Evolutionary conservation across 2,329 filamentous ascomycete genomes (phyloP).

Genomic region (Talaromyces sp.): DNA sequence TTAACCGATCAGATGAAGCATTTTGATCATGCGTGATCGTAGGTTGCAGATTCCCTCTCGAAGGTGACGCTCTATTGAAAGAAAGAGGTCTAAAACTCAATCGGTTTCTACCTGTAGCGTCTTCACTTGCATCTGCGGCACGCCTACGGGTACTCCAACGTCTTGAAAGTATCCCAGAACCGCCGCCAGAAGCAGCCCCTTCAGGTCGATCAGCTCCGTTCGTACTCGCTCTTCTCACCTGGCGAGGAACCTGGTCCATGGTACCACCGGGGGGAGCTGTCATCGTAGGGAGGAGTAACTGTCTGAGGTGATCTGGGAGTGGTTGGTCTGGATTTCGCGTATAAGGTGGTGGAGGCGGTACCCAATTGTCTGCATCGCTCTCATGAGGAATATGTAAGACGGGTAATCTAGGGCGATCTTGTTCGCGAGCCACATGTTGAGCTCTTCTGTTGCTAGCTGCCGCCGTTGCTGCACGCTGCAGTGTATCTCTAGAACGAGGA

Average conservation of each 20-base stretch:
- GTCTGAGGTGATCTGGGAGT: constrained; percentile 35
- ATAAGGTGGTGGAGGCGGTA: constrained; percentile 78
- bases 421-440: constrained; percentile 35
- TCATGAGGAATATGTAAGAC: constrained; percentile 72
- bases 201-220: constrained; percentile 7
- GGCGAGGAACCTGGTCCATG: constrained; percentile 11
- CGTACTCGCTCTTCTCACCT: constrained; percentile 22
- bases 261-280: constrained; percentile 19
- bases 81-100: constrained; percentile 5
- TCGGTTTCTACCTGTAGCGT: neutral
- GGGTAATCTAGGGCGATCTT: constrained; percentile 34
- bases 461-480: constrained; percentile 66
- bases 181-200: neutral
- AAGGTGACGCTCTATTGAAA: constrained; percentile 4
- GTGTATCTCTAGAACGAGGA: constrained; percentile 63
- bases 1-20: neutral
- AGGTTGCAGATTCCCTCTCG: neutral
- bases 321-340: constrained; percentile 31
- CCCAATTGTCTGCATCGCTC: constrained; percentile 84
- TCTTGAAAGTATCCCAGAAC: constrained; percentile 5
- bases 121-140: neutral
- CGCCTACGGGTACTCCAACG: constrained; percentile 14
- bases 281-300: constrained; percentile 28
- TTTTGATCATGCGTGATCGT: neutral
- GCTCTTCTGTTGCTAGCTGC: constrained; percentile 65